Conservation (phyloP, 2,329 filamentous ascomycete species). For the Incumbomyces lentus region DNA sequence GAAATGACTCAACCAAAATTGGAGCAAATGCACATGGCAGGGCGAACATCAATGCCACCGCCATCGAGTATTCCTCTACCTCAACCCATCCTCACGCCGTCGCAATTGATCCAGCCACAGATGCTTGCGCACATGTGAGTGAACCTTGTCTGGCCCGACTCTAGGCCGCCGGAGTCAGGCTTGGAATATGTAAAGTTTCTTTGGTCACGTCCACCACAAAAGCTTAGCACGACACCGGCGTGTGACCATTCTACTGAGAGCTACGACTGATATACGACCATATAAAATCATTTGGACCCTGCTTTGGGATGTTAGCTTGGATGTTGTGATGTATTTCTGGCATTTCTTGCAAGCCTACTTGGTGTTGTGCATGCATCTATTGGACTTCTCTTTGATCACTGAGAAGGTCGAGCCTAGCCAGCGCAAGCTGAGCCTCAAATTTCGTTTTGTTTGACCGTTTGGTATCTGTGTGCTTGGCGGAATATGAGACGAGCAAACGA, state of each 20-base stretch:
- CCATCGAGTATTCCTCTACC: conserved; percentile 19
- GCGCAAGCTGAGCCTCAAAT: neutral
- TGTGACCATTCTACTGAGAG: neutral
- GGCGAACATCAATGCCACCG: conserved; percentile 18
- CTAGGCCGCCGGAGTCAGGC: too few relatives aligned
- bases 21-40: conserved; percentile 11
- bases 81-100: conserved; percentile 20
- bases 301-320: neutral
- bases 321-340: neutral
- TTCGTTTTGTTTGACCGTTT: neutral
- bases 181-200: neutral
- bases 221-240: conserved; percentile 2
- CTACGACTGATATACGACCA: conserved; percentile 1
- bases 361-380: neutral
- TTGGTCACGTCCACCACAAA: conserved; percentile 1
- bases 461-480: too few relatives aligned
- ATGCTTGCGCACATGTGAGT: conserved; percentile 13
- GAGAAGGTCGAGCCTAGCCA: neutral
- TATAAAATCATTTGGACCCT: neutral
- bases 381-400: neutral
- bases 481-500: too few relatives aligned
- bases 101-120: conserved; percentile 20
- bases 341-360: neutral
- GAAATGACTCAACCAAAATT: conserved; percentile 15
- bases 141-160: neutral